Percentiles rank a stretch among this genome's conserved stretches.
phyloP scores from a whole-genome alignment of 164 flowering plant species.

The Umbilicus rupestris region DNA sequence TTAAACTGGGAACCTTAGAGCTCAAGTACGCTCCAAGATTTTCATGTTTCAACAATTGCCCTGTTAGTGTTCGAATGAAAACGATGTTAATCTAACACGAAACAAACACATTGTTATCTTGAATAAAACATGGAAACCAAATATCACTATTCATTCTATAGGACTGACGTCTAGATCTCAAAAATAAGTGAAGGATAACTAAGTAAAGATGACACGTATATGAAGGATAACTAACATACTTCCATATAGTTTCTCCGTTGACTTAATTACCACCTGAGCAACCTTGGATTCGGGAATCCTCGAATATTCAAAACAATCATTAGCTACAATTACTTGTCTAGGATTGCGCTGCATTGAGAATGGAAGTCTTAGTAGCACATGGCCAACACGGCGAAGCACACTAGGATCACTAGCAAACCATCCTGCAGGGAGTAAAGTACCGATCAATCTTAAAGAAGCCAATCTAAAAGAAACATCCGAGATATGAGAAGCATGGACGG shows the following conservation, averaged over 20 bases:
- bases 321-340: constrained; percentile 61
- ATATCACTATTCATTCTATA: too few species aligned
- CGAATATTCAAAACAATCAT: constrained; percentile 61
- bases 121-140: too few species aligned
- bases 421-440: constrained; percentile 33
- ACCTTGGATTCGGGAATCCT: constrained; percentile 43
- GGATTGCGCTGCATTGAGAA: constrained; percentile 62
- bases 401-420: constrained; percentile 85
- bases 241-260: constrained; percentile 81
- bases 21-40: constrained; percentile 47
- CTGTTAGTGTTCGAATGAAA: constrained; percentile 22
- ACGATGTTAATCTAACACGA: background rate
- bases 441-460: background rate
- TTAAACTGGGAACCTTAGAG: constrained; percentile 74
- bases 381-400: constrained; percentile 73
- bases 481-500: background rate
- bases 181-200: too few species aligned
- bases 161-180: background rate
- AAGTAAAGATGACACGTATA: constrained; percentile 2
- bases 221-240: constrained; percentile 42
- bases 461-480: background rate
- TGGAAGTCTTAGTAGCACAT: constrained; percentile 68
- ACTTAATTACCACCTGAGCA: constrained; percentile 52
- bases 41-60: constrained; percentile 63
- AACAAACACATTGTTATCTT: background rate